phyloP scores from a whole-genome alignment of 768 basidiomycete genomes.

The Royoungia palumana region DNA sequence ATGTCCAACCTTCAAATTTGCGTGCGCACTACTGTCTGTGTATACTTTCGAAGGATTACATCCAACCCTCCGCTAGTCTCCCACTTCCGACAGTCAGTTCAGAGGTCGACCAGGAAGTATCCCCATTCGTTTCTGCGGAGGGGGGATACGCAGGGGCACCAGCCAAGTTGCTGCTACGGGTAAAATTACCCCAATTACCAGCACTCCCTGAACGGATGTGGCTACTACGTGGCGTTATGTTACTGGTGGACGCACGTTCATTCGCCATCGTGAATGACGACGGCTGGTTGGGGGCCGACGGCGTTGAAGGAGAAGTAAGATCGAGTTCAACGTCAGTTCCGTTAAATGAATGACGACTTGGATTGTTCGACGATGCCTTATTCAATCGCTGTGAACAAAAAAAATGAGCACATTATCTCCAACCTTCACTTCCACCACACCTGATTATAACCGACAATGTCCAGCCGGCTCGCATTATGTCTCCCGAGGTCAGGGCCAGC shows the following conservation, averaged over 20 bases:
- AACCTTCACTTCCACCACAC: constrained; percentile 36
- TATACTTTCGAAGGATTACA: constrained; percentile 18
- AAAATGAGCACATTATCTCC: constrained; percentile 12
- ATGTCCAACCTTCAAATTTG: constrained; percentile 42
- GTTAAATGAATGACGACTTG: constrained; percentile 72
- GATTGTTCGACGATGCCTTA: constrained; percentile 44
- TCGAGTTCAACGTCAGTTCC: constrained; percentile 64
- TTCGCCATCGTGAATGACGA: constrained; percentile 39
- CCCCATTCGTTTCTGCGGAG: constrained; percentile 49
- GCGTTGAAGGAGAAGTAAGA: constrained; percentile 55
- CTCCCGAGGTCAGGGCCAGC: constrained; percentile 84
- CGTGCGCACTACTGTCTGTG: neutral
- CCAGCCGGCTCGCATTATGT: constrained; percentile 64
- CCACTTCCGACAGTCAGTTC: constrained; percentile 49
- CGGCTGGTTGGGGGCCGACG: constrained; percentile 43
- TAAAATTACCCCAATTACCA: constrained; percentile 71
- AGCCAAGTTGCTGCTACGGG: constrained; percentile 51
- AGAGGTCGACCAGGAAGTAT: constrained; percentile 57
- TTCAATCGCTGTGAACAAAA: constrained; percentile 40
- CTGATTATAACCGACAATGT: constrained; percentile 71
- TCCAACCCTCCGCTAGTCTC: constrained; percentile 53
- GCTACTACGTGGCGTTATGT: constrained; percentile 45
- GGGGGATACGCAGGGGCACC: constrained; percentile 52
- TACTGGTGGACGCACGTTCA: constrained; percentile 36
- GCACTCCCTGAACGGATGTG: constrained; percentile 79